phyloP scores from a whole-genome alignment of 1,284 basidiomycete genomes.

The Cutaneotrichosporon sp. region DNA sequence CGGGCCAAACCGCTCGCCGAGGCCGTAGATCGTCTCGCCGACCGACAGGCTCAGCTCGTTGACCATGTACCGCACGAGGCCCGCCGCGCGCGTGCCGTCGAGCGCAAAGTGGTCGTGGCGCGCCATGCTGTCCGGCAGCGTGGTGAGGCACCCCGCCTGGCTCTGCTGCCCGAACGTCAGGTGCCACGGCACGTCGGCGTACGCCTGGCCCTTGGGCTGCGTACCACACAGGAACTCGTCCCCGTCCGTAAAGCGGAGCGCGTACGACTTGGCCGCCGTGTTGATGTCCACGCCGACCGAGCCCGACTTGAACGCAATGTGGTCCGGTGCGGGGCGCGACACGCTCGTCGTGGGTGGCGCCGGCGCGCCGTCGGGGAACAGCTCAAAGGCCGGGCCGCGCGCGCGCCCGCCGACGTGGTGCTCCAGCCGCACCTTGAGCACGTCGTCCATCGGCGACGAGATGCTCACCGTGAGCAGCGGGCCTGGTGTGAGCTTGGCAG shows the following conservation, averaged over 20 bases:
- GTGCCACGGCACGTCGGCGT: constrained; percentile 66
- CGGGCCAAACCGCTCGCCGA: constrained; percentile 68
- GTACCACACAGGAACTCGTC: constrained; percentile 42
- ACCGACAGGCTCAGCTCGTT: constrained; percentile 69
- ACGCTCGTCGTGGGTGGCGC: constrained; percentile 57
- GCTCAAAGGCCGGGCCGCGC: constrained; percentile 59
- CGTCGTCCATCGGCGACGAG: constrained; percentile 66
- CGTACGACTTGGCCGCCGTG: constrained; percentile 41
- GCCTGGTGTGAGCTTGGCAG: constrained; percentile 47
- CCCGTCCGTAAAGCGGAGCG: constrained; percentile 56
- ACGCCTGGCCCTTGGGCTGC: constrained; percentile 63
- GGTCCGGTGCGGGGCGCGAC: constrained; percentile 46
- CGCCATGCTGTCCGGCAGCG: constrained; percentile 51
- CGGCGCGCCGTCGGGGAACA: constrained; percentile 64
- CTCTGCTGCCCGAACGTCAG: constrained; percentile 65
- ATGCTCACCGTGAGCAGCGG: constrained; percentile 64
- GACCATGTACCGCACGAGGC: constrained; percentile 58
- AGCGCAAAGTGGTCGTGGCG: constrained; percentile 18
- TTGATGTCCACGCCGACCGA: constrained; percentile 37
- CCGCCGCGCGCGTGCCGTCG: constrained; percentile 16
- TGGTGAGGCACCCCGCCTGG: constrained; percentile 63
- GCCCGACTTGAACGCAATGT: constrained; percentile 52
- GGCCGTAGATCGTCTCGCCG: constrained; percentile 69
- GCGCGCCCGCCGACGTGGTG: constrained; percentile 60
- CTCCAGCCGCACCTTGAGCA: constrained; percentile 59